A percentile compares a stretch with the other conserved stretches of the same genome.
phyloP scores from a whole-genome alignment of 345 rosid species.

The Euphorbia peplus region DNA sequence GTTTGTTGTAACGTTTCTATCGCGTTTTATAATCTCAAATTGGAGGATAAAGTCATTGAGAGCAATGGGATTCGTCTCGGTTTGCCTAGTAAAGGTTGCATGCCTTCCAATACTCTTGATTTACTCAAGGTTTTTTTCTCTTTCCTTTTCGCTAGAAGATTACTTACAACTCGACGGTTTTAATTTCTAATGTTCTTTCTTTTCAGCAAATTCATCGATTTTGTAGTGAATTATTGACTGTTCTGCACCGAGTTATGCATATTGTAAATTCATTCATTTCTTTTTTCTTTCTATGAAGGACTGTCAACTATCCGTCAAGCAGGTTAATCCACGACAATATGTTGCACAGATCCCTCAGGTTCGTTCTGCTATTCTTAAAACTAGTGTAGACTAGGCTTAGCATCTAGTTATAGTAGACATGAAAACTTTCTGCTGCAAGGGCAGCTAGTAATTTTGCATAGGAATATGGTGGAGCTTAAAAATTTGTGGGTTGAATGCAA shows the following conservation, averaged over 20 bases:
- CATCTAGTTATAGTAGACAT: background rate
- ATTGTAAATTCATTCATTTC: background rate
- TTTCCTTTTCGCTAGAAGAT: too few relatives aligned
- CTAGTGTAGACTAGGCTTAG: background rate
- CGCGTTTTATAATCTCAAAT: conserved; percentile 39
- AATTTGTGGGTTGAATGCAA: too few relatives aligned
- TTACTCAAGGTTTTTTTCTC: conserved; percentile 76
- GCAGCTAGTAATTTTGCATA: background rate
- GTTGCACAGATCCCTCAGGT: conserved; percentile 96
- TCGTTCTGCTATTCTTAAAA: too few relatives aligned
- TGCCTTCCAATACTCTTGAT: conserved; percentile 79
- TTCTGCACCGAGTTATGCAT: too few relatives aligned
- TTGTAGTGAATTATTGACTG: too few relatives aligned
- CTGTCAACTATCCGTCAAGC: conserved; percentile 77
- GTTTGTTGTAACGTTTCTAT: conserved; percentile 42
- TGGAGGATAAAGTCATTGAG: conserved; percentile 30
- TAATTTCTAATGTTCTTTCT: too few relatives aligned
- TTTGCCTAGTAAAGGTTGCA: conserved; percentile 96
- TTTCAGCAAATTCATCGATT: too few relatives aligned
- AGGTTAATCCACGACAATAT: conserved; percentile 93
- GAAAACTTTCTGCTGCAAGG: background rate
- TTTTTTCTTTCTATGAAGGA: conserved; percentile 41
- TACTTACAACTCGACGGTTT: too few relatives aligned
- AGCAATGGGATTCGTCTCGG: conserved; percentile 73
- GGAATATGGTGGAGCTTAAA: too few relatives aligned